Conservation (phyloP, 2,329 filamentous ascomycete genomes). For the Alternaria conjuncta region DNA sequence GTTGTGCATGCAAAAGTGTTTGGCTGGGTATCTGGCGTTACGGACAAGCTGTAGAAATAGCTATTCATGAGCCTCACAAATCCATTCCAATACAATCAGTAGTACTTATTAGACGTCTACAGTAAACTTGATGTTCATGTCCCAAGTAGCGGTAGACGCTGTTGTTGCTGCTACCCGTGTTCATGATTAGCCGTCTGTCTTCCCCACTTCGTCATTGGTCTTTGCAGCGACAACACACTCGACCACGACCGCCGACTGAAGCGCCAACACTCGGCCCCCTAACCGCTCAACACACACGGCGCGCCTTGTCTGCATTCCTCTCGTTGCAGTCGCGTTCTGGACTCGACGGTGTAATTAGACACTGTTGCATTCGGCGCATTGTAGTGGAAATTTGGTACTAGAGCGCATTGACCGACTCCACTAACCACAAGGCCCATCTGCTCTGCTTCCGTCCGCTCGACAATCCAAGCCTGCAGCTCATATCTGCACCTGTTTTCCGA, state of each 20-base stretch:
- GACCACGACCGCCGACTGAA: constrained; percentile 25
- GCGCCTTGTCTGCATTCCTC: constrained; percentile 18
- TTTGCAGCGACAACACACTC: constrained; percentile 33
- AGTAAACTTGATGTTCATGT: constrained; percentile 8
- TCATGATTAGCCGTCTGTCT: constrained; percentile 25
- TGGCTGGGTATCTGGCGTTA: constrained; percentile 13
- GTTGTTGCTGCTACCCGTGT: constrained; percentile 17
- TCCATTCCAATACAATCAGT: background rate
- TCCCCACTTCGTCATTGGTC: constrained; percentile 41
- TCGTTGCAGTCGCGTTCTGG: constrained; percentile 26
- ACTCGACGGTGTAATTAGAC: constrained; percentile 23
- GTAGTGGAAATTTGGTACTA: constrained; percentile 21
- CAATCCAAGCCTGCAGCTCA: constrained; percentile 2
- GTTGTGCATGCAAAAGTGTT: constrained; percentile 11
- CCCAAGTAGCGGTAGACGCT: constrained; percentile 7
- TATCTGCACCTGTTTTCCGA: background rate
- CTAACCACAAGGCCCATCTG: constrained; percentile 16
- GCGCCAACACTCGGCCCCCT: constrained; percentile 31
- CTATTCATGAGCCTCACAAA: background rate
- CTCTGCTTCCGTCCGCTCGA: constrained; percentile 6
- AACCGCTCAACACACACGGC: constrained; percentile 30
- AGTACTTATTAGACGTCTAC: background rate
- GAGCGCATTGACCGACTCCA: constrained; percentile 43
- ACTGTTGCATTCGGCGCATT: constrained; percentile 28
- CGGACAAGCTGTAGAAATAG: background rate